Evolutionary conservation across 2,329 filamentous ascomycete species (phyloP), one percentile per base, ranked within the genome.

Genomic region (Exutisphaerella laricina): DNA sequence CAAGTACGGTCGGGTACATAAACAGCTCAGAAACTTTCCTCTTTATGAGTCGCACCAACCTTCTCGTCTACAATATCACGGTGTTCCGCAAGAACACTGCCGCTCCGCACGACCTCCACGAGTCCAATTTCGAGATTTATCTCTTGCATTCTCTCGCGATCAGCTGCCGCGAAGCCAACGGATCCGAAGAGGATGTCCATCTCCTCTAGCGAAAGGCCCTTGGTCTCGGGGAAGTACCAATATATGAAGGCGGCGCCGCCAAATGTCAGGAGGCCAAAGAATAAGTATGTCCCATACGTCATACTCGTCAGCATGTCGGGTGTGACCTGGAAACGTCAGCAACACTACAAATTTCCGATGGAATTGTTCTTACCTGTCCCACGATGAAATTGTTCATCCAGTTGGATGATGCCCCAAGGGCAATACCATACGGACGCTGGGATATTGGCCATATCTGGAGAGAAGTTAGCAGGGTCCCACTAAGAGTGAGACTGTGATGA

Each of bases 401-500:
- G 50, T 69, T 70, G 5, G 54, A 58, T 5, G 58, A 62, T 21
- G 80, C 81, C 12, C 81, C 83, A 0, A 88, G 67, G 0, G 83
- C 73, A 9, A 84, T 82, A 29, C 84, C 84, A 46, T 87, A 85
- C 1, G 84, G 76, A 2, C 83, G 74, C 7, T 79, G 79, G 45
- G 76, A 80, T 4, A 87, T 65, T 0, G 84, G 84, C 79, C 81
- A 88, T 30, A 88, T 78, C n/a, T n/a, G n/a, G n/a, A n/a, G n/a
- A n/a, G n/a, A n/a, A n/a, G n/a, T n/a, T n/a, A n/a, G n/a, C n/a
- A n/a, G n/a, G n/a, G n/a, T n/a, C n/a, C n/a, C n/a, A n/a, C n/a
- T n/a, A n/a, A n/a, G n/a, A n/a, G n/a, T n/a, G n/a, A n/a, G n/a
- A n/a, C n/a, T n/a, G n/a, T n/a, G n/a, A n/a, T n/a, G n/a, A n/a